A percentile compares a stretch with the other conserved stretches of the same genome.
phyloP scores from a whole-genome alignment of 306 rosid species.

The Bauhinia variegata region DNA sequence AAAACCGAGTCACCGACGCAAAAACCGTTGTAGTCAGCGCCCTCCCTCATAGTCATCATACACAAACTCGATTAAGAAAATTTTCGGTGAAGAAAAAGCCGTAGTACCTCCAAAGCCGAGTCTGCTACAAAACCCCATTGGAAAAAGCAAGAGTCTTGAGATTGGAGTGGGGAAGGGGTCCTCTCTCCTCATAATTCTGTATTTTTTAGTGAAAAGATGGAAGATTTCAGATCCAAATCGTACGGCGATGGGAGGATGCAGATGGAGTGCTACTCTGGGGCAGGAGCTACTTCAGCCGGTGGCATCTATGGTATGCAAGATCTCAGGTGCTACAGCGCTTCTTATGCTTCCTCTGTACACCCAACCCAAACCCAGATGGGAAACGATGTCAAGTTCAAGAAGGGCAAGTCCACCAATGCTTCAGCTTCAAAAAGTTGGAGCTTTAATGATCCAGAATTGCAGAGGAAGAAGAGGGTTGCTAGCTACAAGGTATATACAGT shows the following conservation, averaged over 20 bases:
- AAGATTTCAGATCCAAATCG: constrained; percentile 81
- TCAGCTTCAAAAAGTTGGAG: constrained; percentile 72
- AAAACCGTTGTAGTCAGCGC: constrained; percentile 42
- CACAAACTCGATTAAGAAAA: constrained; percentile 16
- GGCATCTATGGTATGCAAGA: constrained; percentile 63
- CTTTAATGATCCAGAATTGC: constrained; percentile 81
- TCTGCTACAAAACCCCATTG: constrained; percentile 14
- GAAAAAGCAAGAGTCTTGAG: constrained; percentile 15
- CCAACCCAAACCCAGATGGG: constrained; percentile 53
- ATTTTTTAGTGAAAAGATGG: constrained; percentile 30
- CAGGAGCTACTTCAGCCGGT: constrained; percentile 32
- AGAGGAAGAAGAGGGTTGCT: constrained; percentile 92
- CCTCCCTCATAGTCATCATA: background rate
- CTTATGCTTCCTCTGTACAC: constrained; percentile 72
- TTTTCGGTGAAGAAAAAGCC: background rate
- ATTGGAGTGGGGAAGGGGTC: background rate
- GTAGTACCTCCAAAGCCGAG: background rate
- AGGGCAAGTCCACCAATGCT: constrained; percentile 74
- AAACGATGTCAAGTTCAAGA: constrained; percentile 66
- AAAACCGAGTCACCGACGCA: constrained; percentile 39
- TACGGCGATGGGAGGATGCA: constrained; percentile 68
- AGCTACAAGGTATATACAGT: constrained; percentile 86
- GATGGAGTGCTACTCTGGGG: constrained; percentile 53
- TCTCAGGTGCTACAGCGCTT: constrained; percentile 80
- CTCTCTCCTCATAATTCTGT: background rate